These are phyloP conservation scores for Talaromyces nanjingensis DNA, from an alignment of 495 filamentous ascomycete genomes.

Conservation along the genomic window DNA sequence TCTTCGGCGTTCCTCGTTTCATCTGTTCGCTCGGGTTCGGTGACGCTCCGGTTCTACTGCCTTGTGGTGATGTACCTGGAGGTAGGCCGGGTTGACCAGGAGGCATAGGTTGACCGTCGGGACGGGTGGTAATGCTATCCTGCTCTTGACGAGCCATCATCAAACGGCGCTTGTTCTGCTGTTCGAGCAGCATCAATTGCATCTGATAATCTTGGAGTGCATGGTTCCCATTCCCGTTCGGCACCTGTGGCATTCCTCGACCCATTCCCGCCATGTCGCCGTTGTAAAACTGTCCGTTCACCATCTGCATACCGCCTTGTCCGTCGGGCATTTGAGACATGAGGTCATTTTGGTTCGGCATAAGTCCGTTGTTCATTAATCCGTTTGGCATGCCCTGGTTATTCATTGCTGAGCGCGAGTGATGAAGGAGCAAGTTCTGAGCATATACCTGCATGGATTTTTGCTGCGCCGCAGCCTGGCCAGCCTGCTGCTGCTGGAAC, in stretches of 20 bases:
- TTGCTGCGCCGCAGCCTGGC: conserved; percentile 55
- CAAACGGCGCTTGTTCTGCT: conserved; percentile 95
- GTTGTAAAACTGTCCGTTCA: conserved; percentile 57
- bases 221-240: conserved; percentile 83
- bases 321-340: conserved; percentile 64
- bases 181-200: conserved; percentile 97
- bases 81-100: conserved; percentile 49
- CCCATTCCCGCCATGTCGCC: conserved; percentile 47
- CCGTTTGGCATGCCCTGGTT: conserved; percentile 70
- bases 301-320: conserved; percentile 44
- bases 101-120: conserved; percentile 52
- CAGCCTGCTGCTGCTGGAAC: conserved; percentile 46
- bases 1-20: conserved; percentile 85
- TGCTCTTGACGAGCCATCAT: conserved; percentile 98
- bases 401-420: conserved; percentile 52
- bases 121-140: conserved; percentile 57
- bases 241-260: conserved; percentile 40
- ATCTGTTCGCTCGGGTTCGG: conserved; percentile 86
- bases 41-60: conserved; percentile 72
- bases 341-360: conserved; percentile 71
- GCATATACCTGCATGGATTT: conserved; percentile 84
- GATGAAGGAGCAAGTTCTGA: conserved; percentile 73
- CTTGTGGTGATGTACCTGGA: conserved; percentile 74
- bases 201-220: conserved; percentile 98
- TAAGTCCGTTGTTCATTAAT: conserved; percentile 47